phyloP scores from a whole-genome alignment of 176 grass and related monocot species.

The Oryza rufipogon region DNA sequence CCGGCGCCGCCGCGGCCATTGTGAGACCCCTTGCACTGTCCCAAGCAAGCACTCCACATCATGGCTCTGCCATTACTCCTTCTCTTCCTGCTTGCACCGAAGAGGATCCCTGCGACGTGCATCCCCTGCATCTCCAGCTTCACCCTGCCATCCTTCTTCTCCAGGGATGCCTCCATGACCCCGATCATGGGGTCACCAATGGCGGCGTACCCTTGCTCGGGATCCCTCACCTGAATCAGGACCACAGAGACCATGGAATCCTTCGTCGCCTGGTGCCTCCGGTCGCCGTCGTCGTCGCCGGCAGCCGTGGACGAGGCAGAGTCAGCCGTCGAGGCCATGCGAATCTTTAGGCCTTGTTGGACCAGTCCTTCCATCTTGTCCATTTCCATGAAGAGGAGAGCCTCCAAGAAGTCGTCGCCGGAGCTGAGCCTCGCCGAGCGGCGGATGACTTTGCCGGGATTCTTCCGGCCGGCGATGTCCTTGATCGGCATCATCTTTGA shows the following conservation, averaged over 20 bases:
- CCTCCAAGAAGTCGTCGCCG: slow-evolving; percentile 48
- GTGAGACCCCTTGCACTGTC: slow-evolving; percentile 22
- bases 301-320: background rate
- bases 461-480: slow-evolving; percentile 41
- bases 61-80: slow-evolving; percentile 18
- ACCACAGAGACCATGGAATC: slow-evolving; percentile 50
- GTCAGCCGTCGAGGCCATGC: slow-evolving; percentile 36
- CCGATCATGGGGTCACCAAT: slow-evolving; percentile 69
- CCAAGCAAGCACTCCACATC: slow-evolving; percentile 64
- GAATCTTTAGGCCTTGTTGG: slow-evolving; percentile 67
- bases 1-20: background rate
- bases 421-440: slow-evolving; percentile 5
- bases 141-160: slow-evolving; percentile 21
- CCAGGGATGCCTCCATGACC: slow-evolving; percentile 48
- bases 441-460: slow-evolving; percentile 11
- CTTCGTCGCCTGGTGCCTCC: background rate
- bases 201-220: slow-evolving; percentile 43
- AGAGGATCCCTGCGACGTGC: slow-evolving; percentile 62
- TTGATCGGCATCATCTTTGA: slow-evolving; percentile 49
- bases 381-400: slow-evolving; percentile 46
- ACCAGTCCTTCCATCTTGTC: slow-evolving; percentile 52
- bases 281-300: background rate
- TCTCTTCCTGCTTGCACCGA: background rate
- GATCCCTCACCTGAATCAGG: slow-evolving; percentile 71
- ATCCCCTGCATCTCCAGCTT: slow-evolving; percentile 45